A percentile compares a stretch with the other conserved stretches of the same genome.
These are phyloP conservation scores for Phytophthora podocarpi DNA, from an alignment of 352 stramenopile species.

Conservation along the genomic window DNA sequence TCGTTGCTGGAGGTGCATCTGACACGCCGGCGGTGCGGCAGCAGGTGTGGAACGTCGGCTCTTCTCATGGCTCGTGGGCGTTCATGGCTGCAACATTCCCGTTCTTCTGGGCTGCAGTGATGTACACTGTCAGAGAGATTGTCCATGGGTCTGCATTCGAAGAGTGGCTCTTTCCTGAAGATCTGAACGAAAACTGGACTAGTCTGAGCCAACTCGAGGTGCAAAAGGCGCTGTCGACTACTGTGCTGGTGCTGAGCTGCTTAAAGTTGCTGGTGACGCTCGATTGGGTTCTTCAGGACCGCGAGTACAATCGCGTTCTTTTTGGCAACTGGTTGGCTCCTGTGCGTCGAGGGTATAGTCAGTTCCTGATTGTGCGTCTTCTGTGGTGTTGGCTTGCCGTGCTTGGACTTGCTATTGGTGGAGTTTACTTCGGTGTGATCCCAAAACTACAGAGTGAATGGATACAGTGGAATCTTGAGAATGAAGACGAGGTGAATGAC, in stretches of 20 bases:
- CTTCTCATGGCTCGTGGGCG: conserved; percentile 60
- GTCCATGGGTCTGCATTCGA: conserved; percentile 1
- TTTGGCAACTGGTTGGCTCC: conserved; percentile 38
- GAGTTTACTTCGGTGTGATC: conserved; percentile 37
- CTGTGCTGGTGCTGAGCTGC: conserved; percentile 43
- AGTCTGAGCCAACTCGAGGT: conserved; percentile 33
- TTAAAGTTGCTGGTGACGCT: conserved; percentile 50
- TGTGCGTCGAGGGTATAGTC: conserved; percentile 31
- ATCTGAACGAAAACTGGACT: conserved; percentile 5
- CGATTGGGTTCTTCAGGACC: conserved; percentile 53
- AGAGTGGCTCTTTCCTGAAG: conserved; percentile 21
- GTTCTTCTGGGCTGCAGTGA: conserved; percentile 36
- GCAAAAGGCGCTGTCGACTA: conserved; percentile 40
- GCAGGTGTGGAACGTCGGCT: conserved; percentile 27
- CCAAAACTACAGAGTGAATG: conserved; percentile 27
- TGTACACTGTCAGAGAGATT: conserved; percentile 18
- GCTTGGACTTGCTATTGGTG: conserved; percentile 23
- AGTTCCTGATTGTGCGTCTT: conserved; percentile 28
- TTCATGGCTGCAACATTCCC: conserved; percentile 46
- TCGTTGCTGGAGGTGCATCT: conserved; percentile 12
- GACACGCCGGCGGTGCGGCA: conserved; percentile 14
- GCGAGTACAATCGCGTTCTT: conserved; percentile 21
- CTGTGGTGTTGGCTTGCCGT: conserved; percentile 34
- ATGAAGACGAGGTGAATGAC: background rate
- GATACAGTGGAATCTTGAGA: conserved; percentile 27